Evolutionary conservation across 306 rosid genomes (phyloP).

Genomic region (Vicia villosa): DNA sequence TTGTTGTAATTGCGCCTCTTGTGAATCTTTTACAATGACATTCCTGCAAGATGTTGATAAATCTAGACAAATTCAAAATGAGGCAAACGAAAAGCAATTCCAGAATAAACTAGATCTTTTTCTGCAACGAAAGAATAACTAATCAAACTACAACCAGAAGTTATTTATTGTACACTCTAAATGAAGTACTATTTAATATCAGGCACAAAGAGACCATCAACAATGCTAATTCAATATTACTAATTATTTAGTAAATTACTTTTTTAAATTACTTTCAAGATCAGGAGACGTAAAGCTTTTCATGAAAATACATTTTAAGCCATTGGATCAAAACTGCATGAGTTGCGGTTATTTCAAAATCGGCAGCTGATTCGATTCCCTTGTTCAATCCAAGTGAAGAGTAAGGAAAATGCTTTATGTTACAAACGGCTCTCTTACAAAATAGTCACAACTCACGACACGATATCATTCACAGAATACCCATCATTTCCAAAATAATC

Average conservation of each 20-base stretch:
- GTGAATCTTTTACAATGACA: constrained; percentile 58
- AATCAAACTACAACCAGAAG: constrained; percentile 18
- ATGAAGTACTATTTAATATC: not conserved
- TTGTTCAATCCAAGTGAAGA: constrained; percentile 5
- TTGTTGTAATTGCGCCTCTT: constrained; percentile 61
- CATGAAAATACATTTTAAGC: not conserved
- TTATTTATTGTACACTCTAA: not conserved
- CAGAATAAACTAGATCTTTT: constrained; percentile 4
- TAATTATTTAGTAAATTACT: not conserved
- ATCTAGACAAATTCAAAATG: constrained; percentile 17
- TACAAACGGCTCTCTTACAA: not conserved
- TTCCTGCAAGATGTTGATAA: constrained; percentile 57
- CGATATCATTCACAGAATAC: not conserved
- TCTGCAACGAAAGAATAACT: constrained; percentile 19
- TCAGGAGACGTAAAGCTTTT: not conserved
- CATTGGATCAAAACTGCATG: not conserved
- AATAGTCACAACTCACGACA: not conserved
- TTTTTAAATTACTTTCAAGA: not conserved
- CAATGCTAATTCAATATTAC: constrained; percentile 1
- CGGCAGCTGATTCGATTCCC: not conserved
- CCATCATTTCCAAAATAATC: not conserved
- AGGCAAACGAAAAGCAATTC: not conserved
- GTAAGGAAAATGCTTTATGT: not conserved
- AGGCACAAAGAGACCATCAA: constrained; percentile 1
- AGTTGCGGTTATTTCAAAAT: constrained; percentile 9